A percentile compares a stretch with the other conserved stretches of the same genome.
Conservation (phyloP, 2,329 filamentous ascomycete species). For the Alternaria infectoria region DNA sequence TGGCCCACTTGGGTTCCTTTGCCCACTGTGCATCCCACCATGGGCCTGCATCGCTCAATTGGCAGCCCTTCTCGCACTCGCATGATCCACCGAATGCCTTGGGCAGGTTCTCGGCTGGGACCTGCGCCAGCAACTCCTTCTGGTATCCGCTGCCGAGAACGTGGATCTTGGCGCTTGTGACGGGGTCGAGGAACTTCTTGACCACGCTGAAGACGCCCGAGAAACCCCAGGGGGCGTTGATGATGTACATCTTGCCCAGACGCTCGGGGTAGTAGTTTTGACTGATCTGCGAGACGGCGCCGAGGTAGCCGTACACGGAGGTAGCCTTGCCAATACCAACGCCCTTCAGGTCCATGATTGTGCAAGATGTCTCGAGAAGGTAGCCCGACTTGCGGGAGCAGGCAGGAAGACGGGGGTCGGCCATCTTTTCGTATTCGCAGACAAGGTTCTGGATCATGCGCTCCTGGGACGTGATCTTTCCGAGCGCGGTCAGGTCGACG, state of each 20-base stretch:
- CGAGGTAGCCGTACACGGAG: constrained; percentile 87
- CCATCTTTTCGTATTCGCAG: constrained; percentile 95
- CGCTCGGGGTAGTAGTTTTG: constrained; percentile 99
- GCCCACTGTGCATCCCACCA: constrained; percentile 79
- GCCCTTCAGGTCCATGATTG: constrained; percentile 96
- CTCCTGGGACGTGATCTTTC: constrained; percentile 89
- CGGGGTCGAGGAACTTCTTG: constrained; percentile 94
- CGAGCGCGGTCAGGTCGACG: constrained; percentile 87
- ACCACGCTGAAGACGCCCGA: constrained; percentile 82
- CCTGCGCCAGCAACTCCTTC: constrained; percentile 81
- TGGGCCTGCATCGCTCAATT: constrained; percentile 86
- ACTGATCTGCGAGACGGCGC: constrained; percentile 83
- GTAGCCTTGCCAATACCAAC: constrained; percentile 82
- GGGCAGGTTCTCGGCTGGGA: constrained; percentile 89
- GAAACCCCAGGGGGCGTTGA: constrained; percentile 98
- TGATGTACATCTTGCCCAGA: constrained; percentile 92
- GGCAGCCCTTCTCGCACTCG: constrained; percentile 80
- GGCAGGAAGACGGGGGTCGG: constrained; percentile 90
- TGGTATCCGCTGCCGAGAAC: constrained; percentile 83
- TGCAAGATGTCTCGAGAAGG: constrained; percentile 96
- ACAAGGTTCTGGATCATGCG: constrained; percentile 97
- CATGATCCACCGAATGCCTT: constrained; percentile 84
- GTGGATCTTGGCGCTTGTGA: constrained; percentile 96
- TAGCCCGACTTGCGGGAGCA: constrained; percentile 90
- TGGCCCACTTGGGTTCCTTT: constrained; percentile 61